phyloP scores from a whole-genome alignment of 257 asterid genomes.

The Scutellaria barbata region DNA sequence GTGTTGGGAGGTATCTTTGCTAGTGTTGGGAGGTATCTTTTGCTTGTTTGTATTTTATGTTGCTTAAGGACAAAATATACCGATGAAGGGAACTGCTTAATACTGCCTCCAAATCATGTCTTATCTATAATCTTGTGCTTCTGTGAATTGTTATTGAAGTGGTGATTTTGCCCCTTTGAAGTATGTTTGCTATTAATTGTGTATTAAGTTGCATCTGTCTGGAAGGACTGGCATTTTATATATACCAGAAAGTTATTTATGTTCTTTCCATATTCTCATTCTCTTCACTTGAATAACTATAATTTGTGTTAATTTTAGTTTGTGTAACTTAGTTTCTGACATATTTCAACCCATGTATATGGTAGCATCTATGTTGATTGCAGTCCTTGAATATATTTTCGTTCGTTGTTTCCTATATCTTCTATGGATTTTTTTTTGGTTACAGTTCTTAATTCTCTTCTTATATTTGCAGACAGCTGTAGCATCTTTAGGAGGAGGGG shows the following conservation, averaged over 20 bases:
- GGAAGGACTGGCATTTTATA: slow-evolving; percentile 14
- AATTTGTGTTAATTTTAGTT: background rate
- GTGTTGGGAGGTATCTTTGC: background rate
- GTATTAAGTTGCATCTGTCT: background rate
- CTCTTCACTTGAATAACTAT: no score
- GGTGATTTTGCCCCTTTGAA: slow-evolving; percentile 4
- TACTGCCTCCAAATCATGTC: background rate
- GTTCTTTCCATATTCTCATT: background rate
- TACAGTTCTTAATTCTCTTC: slow-evolving; percentile 17
- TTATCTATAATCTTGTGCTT: slow-evolving; percentile 16
- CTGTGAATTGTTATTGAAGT: slow-evolving; percentile 10
- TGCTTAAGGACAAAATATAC: background rate
- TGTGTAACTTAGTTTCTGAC: slow-evolving; percentile 5
- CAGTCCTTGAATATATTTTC: slow-evolving; percentile 7
- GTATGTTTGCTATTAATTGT: background rate
- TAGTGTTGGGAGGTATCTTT: background rate
- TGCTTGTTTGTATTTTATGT: background rate
- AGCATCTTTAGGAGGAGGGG: slow-evolving; percentile 68
- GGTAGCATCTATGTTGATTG: slow-evolving; percentile 14
- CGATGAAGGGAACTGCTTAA: slow-evolving; percentile 12
- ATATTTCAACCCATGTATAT: slow-evolving; percentile 18
- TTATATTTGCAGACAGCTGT: slow-evolving; percentile 73
- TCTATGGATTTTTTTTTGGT: slow-evolving; percentile 20
- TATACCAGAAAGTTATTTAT: slow-evolving; percentile 9
- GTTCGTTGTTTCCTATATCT: background rate